A percentile compares a stretch with the other conserved stretches of the same genome.
These are phyloP conservation scores for Gillenia trifoliata DNA, from an alignment of 306 rosid genomes.

Conservation along the genomic window DNA sequence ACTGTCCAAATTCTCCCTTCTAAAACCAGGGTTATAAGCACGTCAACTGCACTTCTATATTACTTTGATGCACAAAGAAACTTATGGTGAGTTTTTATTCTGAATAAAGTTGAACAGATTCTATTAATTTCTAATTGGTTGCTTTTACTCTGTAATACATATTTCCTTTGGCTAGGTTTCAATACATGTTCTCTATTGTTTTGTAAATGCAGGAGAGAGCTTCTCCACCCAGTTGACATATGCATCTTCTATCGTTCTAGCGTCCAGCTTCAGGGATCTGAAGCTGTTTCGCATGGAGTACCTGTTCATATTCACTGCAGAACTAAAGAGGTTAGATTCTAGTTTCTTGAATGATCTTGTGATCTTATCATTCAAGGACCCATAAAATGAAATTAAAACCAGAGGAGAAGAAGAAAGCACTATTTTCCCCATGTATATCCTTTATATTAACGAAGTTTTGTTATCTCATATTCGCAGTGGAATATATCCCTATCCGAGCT, in stretches of 20 bases:
- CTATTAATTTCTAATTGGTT: slow-evolving; percentile 13
- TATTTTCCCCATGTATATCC: slow-evolving; percentile 18
- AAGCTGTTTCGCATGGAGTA: slow-evolving; percentile 43
- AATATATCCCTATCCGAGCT: slow-evolving; percentile 64
- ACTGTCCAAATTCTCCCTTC: slow-evolving; percentile 51
- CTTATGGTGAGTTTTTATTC: slow-evolving; percentile 50
- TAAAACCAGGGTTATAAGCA: slow-evolving; percentile 72
- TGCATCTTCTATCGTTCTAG: slow-evolving; percentile 60
- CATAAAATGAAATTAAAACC: neutral
- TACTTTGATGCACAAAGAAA: slow-evolving; percentile 70
- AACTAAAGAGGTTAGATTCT: slow-evolving; percentile 52
- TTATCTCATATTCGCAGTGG: slow-evolving; percentile 47
- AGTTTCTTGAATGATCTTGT: slow-evolving; percentile 24
- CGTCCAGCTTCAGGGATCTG: slow-evolving; percentile 36
- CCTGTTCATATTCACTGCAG: slow-evolving; percentile 73
- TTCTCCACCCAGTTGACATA: slow-evolving; percentile 67
- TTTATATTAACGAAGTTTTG: slow-evolving; percentile 22
- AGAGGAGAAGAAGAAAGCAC: neutral
- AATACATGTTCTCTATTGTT: slow-evolving; percentile 6
- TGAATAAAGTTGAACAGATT: slow-evolving; percentile 8
- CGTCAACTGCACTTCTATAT: slow-evolving; percentile 41
- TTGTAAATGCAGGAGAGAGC: slow-evolving; percentile 57
- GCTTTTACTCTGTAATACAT: neutral
- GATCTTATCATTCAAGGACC: slow-evolving; percentile 6
- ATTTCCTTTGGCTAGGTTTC: slow-evolving; percentile 9